phyloP scores from a whole-genome alignment of 768 basidiomycete genomes.

The Leucosporidium yakuticum region DNA sequence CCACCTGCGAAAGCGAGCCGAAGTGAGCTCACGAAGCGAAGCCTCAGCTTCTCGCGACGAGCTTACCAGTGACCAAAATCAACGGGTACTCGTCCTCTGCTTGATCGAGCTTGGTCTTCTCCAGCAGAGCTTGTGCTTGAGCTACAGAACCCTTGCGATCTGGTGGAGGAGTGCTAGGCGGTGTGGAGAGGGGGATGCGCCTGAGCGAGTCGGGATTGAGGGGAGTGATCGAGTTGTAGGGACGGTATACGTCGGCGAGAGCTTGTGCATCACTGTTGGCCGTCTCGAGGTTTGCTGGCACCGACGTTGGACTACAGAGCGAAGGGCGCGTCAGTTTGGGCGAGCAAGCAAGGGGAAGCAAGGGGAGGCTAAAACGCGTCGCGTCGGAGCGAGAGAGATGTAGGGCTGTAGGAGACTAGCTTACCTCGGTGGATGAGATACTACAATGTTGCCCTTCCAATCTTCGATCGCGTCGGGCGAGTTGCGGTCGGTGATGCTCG shows the following conservation, averaged over 20 bases:
- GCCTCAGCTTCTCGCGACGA: neutral
- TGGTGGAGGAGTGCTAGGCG: slow-evolving; percentile 4
- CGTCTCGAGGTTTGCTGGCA: neutral
- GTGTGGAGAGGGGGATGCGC: slow-evolving; percentile 8
- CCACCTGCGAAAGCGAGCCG: neutral
- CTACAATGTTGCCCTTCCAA: slow-evolving; percentile 3
- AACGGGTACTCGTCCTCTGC: neutral
- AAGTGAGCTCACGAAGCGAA: neutral
- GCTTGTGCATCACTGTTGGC: neutral
- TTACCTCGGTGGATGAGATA: slow-evolving; percentile 5
- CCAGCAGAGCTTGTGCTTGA: neutral
- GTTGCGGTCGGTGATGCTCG: neutral
- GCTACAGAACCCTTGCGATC: no score
- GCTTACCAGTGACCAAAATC: slow-evolving; percentile 2
- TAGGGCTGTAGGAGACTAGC: neutral
- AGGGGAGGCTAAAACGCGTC: neutral
- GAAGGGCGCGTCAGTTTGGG: neutral
- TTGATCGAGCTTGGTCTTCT: no score
- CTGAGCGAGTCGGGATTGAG: slow-evolving; percentile 1
- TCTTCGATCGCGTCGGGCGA: neutral
- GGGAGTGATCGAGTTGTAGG: neutral
- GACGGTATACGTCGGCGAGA: neutral
- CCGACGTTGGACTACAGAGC: neutral
- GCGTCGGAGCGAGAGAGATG: neutral
- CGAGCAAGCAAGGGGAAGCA: neutral